phyloP scores from a whole-genome alignment of 2,329 filamentous ascomycete species.

The Fusarium musae region DNA sequence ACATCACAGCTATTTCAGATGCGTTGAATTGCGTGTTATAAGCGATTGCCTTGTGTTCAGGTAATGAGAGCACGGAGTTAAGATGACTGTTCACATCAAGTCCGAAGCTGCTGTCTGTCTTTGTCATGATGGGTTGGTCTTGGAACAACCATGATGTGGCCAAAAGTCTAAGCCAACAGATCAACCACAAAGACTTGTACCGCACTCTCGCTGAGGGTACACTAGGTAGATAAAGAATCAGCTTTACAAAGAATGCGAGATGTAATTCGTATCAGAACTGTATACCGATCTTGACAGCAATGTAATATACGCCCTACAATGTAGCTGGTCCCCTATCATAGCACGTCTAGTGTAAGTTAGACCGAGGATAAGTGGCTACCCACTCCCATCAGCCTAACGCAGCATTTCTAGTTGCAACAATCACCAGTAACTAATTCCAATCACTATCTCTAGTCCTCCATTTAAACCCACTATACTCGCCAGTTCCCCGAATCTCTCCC shows the following conservation, averaged over 20 bases:
- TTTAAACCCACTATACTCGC: background rate
- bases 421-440: background rate
- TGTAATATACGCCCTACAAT: background rate
- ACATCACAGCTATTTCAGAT: background rate
- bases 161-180: background rate
- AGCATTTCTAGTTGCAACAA: background rate
- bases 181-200: background rate
- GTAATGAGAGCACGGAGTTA: background rate
- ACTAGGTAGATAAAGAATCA: background rate
- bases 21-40: background rate
- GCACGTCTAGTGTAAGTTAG: background rate
- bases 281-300: background rate
- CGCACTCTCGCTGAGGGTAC: background rate
- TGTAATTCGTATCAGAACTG: background rate
- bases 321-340: background rate
- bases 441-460: background rate
- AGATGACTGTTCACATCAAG: background rate
- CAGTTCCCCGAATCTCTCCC: background rate
- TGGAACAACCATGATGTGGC: background rate
- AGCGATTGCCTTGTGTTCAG: fast-evolving
- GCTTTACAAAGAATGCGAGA: fast-evolving
- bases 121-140: background rate
- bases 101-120: background rate
- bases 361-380: background rate
- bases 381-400: background rate